Conservation (phyloP, 129 eudicot genomes). For the Kitagawia praeruptora region DNA sequence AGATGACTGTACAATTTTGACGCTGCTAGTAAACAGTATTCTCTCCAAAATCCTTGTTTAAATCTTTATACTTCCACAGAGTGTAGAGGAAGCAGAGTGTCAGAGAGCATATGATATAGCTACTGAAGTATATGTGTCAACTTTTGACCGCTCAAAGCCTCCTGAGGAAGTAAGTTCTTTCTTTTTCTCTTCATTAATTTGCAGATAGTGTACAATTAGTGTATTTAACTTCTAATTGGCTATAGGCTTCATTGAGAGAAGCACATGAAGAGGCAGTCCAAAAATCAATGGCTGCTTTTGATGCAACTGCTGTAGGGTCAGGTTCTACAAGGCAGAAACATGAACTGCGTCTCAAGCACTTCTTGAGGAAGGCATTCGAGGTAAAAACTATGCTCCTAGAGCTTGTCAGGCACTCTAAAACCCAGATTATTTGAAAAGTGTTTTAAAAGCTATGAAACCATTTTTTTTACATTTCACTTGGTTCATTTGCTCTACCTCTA, state of each 20-base stretch:
- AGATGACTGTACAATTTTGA: not conserved
- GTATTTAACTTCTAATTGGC: conserved; percentile 9
- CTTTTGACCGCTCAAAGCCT: conserved; percentile 77
- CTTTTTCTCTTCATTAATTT: not conserved
- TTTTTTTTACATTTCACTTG: not conserved
- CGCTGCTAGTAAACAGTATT: not conserved
- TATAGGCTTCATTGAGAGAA: conserved; percentile 82
- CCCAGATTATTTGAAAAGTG: not conserved
- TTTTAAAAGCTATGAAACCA: not conserved
- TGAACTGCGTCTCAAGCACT: conserved; percentile 70
- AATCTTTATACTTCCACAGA: conserved; percentile 30
- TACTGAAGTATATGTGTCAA: conserved; percentile 70
- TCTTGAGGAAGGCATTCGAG: conserved; percentile 82
- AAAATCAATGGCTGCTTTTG: conserved; percentile 57
- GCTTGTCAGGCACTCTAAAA: not conserved
- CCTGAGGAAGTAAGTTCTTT: conserved; percentile 83
- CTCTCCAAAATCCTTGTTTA: not conserved
- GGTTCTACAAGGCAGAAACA: conserved; percentile 76
- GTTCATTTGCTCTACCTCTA: not conserved
- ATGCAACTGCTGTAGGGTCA: conserved; percentile 69
- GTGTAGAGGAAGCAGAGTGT: conserved; percentile 99
- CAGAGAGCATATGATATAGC: conserved; percentile 89
- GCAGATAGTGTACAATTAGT: not conserved
- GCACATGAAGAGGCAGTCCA: conserved; percentile 94
- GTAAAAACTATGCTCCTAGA: conserved; percentile 23